Base-by-base conservation (phyloP, 2,329 filamentous ascomycete species). In the Sporothrix humicola region DNA sequence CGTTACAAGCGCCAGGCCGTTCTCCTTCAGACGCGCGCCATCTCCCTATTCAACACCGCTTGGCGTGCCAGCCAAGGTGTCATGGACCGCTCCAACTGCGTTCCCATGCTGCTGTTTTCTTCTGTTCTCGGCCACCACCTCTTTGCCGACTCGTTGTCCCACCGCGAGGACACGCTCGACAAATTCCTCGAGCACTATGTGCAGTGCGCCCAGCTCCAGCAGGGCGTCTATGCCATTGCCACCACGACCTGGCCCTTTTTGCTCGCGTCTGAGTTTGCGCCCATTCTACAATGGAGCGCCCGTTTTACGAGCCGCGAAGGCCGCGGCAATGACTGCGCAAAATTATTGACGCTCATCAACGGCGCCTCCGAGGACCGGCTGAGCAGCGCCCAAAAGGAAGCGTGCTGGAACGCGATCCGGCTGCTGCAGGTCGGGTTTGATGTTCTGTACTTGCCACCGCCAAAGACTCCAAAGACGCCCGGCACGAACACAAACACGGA, bases 91-190 rank as follows among this genome's bases (percentile, higher is more conserved):
- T 73, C 75, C 2, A 82, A 80, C 71, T 82, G 81, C 73, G 78
- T 80, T 0, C 72, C 80, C 13, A 73, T 80, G 12, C 73, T 82
- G 7, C 78, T 82, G 42, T 83, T 82, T 74, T 79, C 81, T 1
- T 77, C 79, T 1, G 72, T 79, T 1, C 77, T 83, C 0, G 81
- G 80, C 23, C 79, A 80, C 50, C 82, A 83, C 59, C 69, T 81
- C 31, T 78, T 82, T 15, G 79, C 79, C 17, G 81, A 82, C 69
- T 79, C 80, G 1, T 74, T 83, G n/a, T 75, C 76, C 2, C 76
- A 75, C 52, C 77, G 78, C 1, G 59, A 72, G 0, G 74, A 76
- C 6, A 74, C 77, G 1, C 74, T 81, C 1, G 76, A 78, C 9
- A 72, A 65, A 1, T 81, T 82, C 68, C 37, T 82, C 3, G 74